Percentiles rank a stretch among this genome's conserved stretches.
Evolutionary conservation across 306 rosid species (phyloP).

Genomic region (Cucurbita ficifolia): DNA sequence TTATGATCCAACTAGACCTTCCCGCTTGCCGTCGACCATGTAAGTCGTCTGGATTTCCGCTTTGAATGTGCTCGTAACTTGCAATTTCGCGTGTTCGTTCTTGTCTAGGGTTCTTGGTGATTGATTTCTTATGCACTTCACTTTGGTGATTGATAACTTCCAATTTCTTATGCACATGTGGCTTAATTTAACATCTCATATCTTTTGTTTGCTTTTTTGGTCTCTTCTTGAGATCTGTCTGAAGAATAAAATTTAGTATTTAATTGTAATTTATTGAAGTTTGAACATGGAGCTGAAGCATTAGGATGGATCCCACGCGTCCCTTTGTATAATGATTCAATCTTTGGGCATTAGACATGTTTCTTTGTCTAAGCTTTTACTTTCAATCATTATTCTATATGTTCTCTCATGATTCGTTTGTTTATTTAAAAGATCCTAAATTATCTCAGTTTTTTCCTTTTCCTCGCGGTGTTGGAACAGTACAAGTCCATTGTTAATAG

Average conservation of each 20-base stretch:
- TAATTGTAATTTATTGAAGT: neutral
- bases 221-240: neutral
- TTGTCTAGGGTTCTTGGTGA: neutral
- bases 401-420: neutral
- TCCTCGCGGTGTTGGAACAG: too few relatives aligned
- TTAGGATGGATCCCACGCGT: neutral
- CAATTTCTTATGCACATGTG: neutral
- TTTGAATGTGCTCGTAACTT: neutral
- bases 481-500: too few relatives aligned
- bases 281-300: neutral
- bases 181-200: neutral
- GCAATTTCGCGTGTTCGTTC: neutral
- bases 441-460: neutral
- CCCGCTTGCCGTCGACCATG: conserved; percentile 64
- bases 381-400: neutral
- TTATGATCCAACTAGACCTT: conserved; percentile 49
- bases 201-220: neutral
- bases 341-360: neutral
- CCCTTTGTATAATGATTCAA: neutral
- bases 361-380: neutral
- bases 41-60: conserved; percentile 14
- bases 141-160: too few relatives aligned
- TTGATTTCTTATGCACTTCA: neutral
- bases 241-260: neutral
- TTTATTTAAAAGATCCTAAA: neutral